Base-by-base conservation (phyloP, 2,329 filamentous ascomycete genomes). In the Juglanconis juglandina region DNA sequence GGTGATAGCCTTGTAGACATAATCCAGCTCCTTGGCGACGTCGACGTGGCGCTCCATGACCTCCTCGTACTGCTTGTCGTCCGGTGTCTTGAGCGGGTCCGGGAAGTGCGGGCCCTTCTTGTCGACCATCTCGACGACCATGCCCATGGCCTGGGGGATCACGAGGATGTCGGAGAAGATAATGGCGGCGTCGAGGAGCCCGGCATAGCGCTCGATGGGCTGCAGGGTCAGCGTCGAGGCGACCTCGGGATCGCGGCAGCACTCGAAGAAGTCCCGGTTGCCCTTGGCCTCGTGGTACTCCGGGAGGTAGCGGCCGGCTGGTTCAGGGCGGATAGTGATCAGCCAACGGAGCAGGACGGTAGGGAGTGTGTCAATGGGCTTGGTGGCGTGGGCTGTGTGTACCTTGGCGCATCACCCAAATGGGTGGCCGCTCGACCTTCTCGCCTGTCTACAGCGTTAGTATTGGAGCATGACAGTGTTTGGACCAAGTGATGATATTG, bases 321-420 rank as follows among this genome's bases (percentile, higher is more conserved):
- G 33, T 30, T 51, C 47, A 53, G 13, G 17, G 42, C 14, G 7
- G 66, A 14, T n/a, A 48, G 41, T 35, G 17, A 63, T 63, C 58
- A 63, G 61, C 61, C 55, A 63, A 57, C 17, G 37, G 34, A 52
- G 50, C 47, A 44, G 35, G 10, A 5, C 58, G 59, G 46, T 51
- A 35, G 30, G 24, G 63, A 59, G 59, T 53, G 63, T 63, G 64
- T 49, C 48, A 59, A 63, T 42, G 17, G 48, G 50, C 57, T 2
- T 64, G 46, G 58, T 24, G n/a, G 44, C 50, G 39, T 51, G 63
- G 44, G 53, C 17, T 50, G 58, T 56, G 75, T 81, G 75, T 81
- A 94, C 92, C 92, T 87, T 99, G 95, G 77, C 95, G 90, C 95
- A 99, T 99, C 73, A 99, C 92, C 95, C 95, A 99, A 81, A 96